Evolutionary conservation across 345 rosid species (phyloP), one percentile per base, ranked within the genome.

Genomic region (Mercurialis annua): DNA sequence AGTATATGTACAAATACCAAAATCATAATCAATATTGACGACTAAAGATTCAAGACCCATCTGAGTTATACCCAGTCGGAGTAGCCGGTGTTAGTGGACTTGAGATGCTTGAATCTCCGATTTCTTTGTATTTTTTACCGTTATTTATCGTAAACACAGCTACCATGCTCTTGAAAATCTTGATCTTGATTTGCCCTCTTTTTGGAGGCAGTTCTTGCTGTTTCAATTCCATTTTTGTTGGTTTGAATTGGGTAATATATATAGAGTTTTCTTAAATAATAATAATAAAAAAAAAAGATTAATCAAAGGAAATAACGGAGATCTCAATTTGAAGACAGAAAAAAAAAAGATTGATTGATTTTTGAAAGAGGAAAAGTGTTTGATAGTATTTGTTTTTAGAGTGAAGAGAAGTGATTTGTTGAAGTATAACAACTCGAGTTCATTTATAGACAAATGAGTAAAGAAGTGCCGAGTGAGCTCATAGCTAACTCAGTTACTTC

Each of bases 121-220:
- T 14, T 21, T 34, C 68, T n/a, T n/a, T 15, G 29, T 8, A 31
- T 42, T n/a, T 26, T 27, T 2, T 61, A n/a, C 38, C 46, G 0
- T 18, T n/a, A 34, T 40, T 40, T 14, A 27, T 31, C 4, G 40
- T 30, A 49, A 69, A 0, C 0, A 27, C 50, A 0, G 69, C 43
- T 2, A 68, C 21, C 7, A 74, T 0, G 10, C 2, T 52, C 52
- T 43, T 74, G 42, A 74, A 2, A 31, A 74, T 74, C 23, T 57
- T 68, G 40, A 55, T 64, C 56, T 56, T 74, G 31, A 74, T 63
- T 29, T 64, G 66, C n/a, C 73, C 77, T 69, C 77, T 63, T 31
- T n/a, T 68, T 5, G 77, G 77, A 12, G 66, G 77, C 4, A 40
- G n/a, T 11, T 42, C 33, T 10, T 47, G 48, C 11, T 27, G 55